A percentile compares a stretch with the other conserved stretches of the same genome.
Conservation (phyloP, 306 rosid species). For the Cucumis sativus region DNA sequence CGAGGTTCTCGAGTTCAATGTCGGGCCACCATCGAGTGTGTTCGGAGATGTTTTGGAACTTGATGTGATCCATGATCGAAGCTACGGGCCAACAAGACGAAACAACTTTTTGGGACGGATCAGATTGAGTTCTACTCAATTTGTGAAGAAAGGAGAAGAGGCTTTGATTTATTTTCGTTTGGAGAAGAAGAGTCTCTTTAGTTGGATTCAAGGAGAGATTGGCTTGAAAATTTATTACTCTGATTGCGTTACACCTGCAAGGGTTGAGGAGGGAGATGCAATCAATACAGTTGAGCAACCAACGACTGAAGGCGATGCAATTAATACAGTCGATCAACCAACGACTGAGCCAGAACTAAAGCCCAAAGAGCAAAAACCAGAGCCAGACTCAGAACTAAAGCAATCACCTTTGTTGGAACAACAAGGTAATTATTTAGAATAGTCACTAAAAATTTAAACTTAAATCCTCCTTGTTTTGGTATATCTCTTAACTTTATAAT, state of each 20-base stretch:
- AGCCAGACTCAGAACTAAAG: neutral
- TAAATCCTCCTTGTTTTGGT: too few species aligned
- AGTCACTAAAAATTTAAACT: too few species aligned
- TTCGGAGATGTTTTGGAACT: slow-evolving; percentile 61
- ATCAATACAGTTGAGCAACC: slow-evolving; percentile 10
- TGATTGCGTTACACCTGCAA: slow-evolving; percentile 13
- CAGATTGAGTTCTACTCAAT: slow-evolving; percentile 45
- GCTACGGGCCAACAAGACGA: slow-evolving; percentile 40
- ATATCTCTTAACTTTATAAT: too few species aligned
- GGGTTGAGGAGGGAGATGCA: neutral
- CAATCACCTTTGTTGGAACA: neutral
- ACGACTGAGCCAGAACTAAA: too few species aligned
- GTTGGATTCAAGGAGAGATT: slow-evolving; percentile 51
- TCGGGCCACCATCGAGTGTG: slow-evolving; percentile 34
- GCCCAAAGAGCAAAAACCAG: neutral
- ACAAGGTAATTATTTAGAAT: neutral
- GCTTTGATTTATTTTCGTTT: slow-evolving; percentile 58
- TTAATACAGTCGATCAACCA: too few species aligned
- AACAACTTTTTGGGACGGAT: slow-evolving; percentile 54
- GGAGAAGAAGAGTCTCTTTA: slow-evolving; percentile 45
- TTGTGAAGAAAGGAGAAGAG: slow-evolving; percentile 78
- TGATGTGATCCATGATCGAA: slow-evolving; percentile 47
- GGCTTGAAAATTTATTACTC: slow-evolving; percentile 61
- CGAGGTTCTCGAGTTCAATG: slow-evolving; percentile 49
- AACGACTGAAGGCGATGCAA: too few species aligned